Evolutionary conservation across 2,329 filamentous ascomycete species (phyloP), one percentile per base, ranked within the genome.

Genomic region (Cladorrhinum sp.): DNA sequence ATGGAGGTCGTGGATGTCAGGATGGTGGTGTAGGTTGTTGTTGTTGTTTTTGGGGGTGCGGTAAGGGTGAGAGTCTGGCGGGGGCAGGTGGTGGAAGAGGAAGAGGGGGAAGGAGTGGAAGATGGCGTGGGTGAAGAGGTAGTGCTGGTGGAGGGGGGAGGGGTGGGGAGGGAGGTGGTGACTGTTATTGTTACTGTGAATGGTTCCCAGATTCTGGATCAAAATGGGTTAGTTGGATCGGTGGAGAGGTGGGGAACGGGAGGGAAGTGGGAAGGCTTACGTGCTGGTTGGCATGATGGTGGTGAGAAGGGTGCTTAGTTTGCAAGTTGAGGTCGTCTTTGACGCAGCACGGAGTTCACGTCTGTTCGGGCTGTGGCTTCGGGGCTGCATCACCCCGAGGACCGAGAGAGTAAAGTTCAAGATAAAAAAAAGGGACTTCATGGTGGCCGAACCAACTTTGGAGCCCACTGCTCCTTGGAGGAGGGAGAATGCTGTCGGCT

Each of bases 1-100:
- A 58, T 58, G 8, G 50, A 46, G 24, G 49, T 28, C 55, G 54
- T 20, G 21, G 46, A 53, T 24, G 51, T 52, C 28, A 6, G 57
- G 26, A 46, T 49, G 2, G 59, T 57, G 24, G 39, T 54, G 18
- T 49, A 10, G 21, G 42, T 3, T 16, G 16, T 26, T 21, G 24
- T 57, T 49, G 20, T 48, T 48, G 54, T 57, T 39, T 54, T 55
- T 16, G 39, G 18, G 26, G 57, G 26, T 30, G 49, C 18, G 6
- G 23, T 53, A 18, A 46, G 52, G 12, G 18, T 20, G 23, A 42
- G 30, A 21, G 36, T 5, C 18, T 53, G 24, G 52, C 12, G n/a
- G 18, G 39, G n/a, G 54, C 16, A 12, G 8, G 54, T 18, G 23
- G 36, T 33, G 24, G n/a, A 20, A 21, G 51, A 16, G 6, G 9